phyloP scores from a whole-genome alignment of 176 grass and related monocot genomes.

The Oryza longistaminata region DNA sequence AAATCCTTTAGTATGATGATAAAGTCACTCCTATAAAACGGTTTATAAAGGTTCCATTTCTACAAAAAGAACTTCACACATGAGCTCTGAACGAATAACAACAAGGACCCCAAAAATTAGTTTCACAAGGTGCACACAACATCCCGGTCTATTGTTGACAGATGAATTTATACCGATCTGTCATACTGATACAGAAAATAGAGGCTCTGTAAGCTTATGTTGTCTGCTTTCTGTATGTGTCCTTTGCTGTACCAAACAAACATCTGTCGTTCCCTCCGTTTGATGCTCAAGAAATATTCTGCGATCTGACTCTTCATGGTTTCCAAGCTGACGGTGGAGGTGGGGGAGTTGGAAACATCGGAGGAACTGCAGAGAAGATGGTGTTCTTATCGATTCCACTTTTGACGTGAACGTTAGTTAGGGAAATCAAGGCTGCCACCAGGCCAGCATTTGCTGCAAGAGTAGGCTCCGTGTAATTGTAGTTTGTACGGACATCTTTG shows the following conservation, averaged over 20 bases:
- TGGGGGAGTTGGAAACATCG: conserved; percentile 81
- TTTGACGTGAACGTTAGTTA: conserved; percentile 46
- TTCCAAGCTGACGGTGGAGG: conserved; percentile 84
- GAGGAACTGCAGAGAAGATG: conserved; percentile 88
- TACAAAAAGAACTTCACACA: conserved; percentile 84
- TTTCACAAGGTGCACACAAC: conserved; percentile 67
- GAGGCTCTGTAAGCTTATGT: conserved; percentile 45
- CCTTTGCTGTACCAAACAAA: conserved; percentile 50
- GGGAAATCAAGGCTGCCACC: conserved; percentile 80
- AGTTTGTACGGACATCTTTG: conserved; percentile 86
- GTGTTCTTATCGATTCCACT: conserved; percentile 84
- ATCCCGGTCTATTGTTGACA: conserved; percentile 49
- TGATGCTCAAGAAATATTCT: conserved; percentile 37
- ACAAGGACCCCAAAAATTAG: conserved; percentile 56
- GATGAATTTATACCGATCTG: conserved; percentile 47
- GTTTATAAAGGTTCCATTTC: conserved; percentile 60
- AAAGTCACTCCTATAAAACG: conserved; percentile 65
- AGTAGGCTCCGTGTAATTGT: conserved; percentile 86
- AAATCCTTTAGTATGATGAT: conserved; percentile 42
- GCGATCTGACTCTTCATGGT: conserved; percentile 50
- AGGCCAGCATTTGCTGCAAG: conserved; percentile 90
- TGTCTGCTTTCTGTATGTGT: conserved; percentile 38
- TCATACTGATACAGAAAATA: conserved; percentile 49
- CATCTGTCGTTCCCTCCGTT: conserved; percentile 39
- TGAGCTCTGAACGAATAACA: conserved; percentile 52